These are phyloP conservation scores for Fusarium annulatum DNA, from an alignment of 2,329 filamentous ascomycete genomes.

Conservation along the genomic window DNA sequence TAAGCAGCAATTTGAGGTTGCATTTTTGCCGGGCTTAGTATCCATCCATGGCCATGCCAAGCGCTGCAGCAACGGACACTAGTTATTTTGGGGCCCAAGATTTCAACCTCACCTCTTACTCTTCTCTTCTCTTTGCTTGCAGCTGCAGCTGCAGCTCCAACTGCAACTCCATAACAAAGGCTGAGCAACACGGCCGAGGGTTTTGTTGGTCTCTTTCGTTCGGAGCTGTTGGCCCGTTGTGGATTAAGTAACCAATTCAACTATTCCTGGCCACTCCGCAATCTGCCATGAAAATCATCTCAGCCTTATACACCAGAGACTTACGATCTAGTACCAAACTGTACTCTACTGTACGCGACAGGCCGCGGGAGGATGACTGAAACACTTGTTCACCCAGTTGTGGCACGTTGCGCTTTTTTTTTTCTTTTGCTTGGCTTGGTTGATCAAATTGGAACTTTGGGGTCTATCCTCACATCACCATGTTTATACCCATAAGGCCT, in stretches of 20 bases:
- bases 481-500: background rate
- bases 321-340: background rate
- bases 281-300: background rate
- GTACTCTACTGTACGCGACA: background rate
- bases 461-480: background rate
- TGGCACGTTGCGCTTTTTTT: conserved; percentile 16
- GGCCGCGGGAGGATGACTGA: background rate
- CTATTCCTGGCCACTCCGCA: background rate
- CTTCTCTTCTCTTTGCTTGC: background rate
- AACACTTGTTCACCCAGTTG: background rate
- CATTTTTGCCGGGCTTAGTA: conserved; percentile 1
- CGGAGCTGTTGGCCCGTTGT: conserved; percentile 15
- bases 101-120: conserved; percentile 18
- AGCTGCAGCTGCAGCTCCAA: background rate
- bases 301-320: conserved; percentile 24
- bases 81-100: background rate
- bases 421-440: background rate
- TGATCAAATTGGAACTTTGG: background rate
- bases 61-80: conserved; percentile 21
- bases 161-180: conserved; percentile 11
- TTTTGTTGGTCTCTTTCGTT: background rate
- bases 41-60: conserved; percentile 15
- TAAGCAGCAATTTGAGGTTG: conserved; percentile 28
- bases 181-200: conserved; percentile 1
- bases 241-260: background rate